Base-by-base conservation (phyloP, 1,284 basidiomycete species). In the Mycena sp. region DNA sequence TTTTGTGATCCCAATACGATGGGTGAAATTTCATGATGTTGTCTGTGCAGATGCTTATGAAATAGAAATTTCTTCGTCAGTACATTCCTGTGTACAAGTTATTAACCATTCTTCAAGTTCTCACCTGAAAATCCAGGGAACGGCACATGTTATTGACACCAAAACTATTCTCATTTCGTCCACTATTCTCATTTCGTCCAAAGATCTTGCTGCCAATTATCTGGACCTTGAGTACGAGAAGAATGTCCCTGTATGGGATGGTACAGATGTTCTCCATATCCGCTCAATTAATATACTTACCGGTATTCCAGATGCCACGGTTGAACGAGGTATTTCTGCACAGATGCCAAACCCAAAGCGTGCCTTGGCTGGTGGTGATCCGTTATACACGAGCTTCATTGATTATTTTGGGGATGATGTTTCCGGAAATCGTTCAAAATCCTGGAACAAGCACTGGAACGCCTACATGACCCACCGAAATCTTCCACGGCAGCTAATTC, bases 401-500 rank as follows among this genome's bases (percentile, higher is more conserved):
- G 32, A 35, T 35, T 35, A 35, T 14, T 35, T 35, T 70, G 32
- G 32, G 14, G 32, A 35, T 35, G 32, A 35, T 35, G 32, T 35
- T 14, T 35, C 32, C 14, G 32, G 32, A 7, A 35, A 35, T 14
- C 32, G 32, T 35, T 35, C 32, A 7, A 35, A 35, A 35, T 35
- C 32, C 1, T 76, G 69, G 29, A 74, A 78, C 58, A 28, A 57
- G 19, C 76, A 78, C 63, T 69, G 48, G 32, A 35, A 35, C 14
- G 32, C 32, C 9, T 35, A 35, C 32, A 35, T 35, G 32, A 35
- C 32, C 7, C 70, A 76, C 51, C 29, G 54, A 1, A 73, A 68
- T 59, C 35, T 78, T 0, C 75, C 76, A n/a, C 67, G 69, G n/a
- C 17, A 63, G 17, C 54, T 50, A 11, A 56, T 71, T 4, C 4